A percentile compares a stretch with the other conserved stretches of the same genome.
phyloP scores from a whole-genome alignment of 331 rosid species.

The Pyracantha coccinea region DNA sequence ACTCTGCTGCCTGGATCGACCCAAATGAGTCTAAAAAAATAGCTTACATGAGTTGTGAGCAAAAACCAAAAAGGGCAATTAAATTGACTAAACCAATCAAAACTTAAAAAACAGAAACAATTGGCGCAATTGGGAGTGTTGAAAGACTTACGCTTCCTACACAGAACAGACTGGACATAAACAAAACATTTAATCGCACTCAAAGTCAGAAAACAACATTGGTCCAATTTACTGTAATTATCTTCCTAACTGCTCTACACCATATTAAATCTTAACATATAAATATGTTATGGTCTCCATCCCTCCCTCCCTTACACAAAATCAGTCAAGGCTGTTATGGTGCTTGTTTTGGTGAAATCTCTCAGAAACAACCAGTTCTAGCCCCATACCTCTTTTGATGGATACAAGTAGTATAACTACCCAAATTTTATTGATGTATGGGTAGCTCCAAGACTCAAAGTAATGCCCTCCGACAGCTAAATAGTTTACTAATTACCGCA shows the following conservation, averaged over 20 bases:
- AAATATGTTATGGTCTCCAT: not conserved
- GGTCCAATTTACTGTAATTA: not conserved
- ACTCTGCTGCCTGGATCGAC: conserved; percentile 72
- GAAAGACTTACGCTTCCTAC: not conserved
- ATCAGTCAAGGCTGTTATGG: not conserved
- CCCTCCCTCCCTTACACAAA: not conserved
- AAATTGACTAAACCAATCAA: not conserved
- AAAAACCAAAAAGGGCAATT: not conserved
- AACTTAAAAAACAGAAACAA: not conserved
- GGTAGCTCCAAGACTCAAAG: not conserved
- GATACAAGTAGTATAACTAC: too few species aligned
- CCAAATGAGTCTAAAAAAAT: conserved; percentile 63
- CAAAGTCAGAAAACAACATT: not conserved
- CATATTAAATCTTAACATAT: not conserved
- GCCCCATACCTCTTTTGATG: not conserved
- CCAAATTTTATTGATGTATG: not conserved
- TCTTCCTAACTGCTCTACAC: not conserved
- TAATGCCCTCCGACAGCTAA: not conserved
- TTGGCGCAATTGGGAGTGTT: not conserved
- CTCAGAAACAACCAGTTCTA: not conserved
- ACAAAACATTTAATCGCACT: not conserved
- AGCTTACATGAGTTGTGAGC: not conserved
- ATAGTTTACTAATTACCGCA: too few species aligned
- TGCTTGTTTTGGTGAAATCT: not conserved
- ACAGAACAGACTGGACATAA: not conserved